Evolutionary conservation across 2,329 filamentous ascomycete genomes (phyloP), one percentile per base, ranked within the genome.

Genomic region (Stylonectria norvegica): DNA sequence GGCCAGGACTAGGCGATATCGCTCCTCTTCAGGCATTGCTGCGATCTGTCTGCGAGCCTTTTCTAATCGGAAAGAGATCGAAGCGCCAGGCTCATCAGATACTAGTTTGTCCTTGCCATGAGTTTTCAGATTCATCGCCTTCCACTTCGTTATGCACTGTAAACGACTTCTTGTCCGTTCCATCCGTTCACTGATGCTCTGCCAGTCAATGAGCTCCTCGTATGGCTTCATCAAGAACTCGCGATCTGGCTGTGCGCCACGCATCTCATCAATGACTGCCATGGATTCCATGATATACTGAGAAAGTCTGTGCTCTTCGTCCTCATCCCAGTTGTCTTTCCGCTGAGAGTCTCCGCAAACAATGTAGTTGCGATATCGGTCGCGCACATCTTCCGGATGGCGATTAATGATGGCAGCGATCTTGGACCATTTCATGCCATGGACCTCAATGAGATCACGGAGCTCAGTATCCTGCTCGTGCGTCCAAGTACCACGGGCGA

Each of bases 111-210:
- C 64, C 18, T 56, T 59, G 14, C 58, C 58, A 5, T 57, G 43
- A 2, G 58, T 57, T 32, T 65, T 63, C 34, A 66, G 50, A 37
- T 68, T 63, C 56, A 69, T 59, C 6, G 63, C 49, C 43, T 75
- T 77, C 81, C 83, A 89, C 57, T 89, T 89, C 18, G 71, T 71
- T 18, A 74, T 70, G 56, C 84, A 88, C 58, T 87, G 83, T 17
- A 86, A 71, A 3, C 81, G 75, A 45, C 76, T 85, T 31, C 86
- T 72, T 7, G 70, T 79, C 34, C 71, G 68, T 11, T 66, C 71
- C 76, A 89, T 81, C 38, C 71, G 71, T 43, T 77, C 66, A 50
- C 80, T 83, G 17, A 89, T 77, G 7, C 69, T 60, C 35, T 75
- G 68, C 84, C 85, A 89, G 52, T 84, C 78, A 45, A 89, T 71